phyloP scores from a whole-genome alignment of 768 basidiomycete species.

The Amanita pseudoporphyria region DNA sequence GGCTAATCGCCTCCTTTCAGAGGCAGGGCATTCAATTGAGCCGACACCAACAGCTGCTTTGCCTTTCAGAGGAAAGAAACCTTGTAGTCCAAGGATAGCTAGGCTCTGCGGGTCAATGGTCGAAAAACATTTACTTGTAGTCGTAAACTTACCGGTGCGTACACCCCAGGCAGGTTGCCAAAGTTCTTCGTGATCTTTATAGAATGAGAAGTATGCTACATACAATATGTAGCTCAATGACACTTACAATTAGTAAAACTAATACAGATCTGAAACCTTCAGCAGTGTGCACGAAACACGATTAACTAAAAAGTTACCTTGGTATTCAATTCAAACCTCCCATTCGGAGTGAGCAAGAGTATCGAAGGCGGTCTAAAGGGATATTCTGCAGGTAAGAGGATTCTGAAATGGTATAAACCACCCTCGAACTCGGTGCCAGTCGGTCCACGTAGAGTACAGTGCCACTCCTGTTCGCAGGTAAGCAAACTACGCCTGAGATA shows the following conservation, averaged over 20 bases:
- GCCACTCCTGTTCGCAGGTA: conserved; percentile 61
- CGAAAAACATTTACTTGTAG: neutral
- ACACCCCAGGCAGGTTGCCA: conserved; percentile 99
- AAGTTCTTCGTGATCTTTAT: conserved; percentile 81
- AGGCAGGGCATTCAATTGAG: conserved; percentile 69
- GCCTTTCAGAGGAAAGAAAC: conserved; percentile 85
- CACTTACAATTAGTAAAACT: conserved; percentile 77
- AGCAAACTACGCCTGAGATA: neutral
- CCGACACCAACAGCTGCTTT: conserved; percentile 80
- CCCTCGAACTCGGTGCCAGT: conserved; percentile 86
- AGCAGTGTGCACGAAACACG: neutral
- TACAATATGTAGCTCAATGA: conserved; percentile 6
- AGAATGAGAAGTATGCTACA: conserved; percentile 9
- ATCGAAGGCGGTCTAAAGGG: conserved; percentile 95
- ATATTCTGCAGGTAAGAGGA: conserved; percentile 86
- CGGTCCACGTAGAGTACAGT: conserved; percentile 91
- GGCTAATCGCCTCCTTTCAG: conserved; percentile 74
- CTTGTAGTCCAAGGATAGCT: conserved; percentile 86
- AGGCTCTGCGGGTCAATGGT: neutral
- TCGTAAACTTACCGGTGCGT: conserved; percentile 57
- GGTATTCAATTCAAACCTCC: conserved; percentile 93
- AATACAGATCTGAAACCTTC: conserved; percentile 64
- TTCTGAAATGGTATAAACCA: conserved; percentile 93
- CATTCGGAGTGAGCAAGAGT: conserved; percentile 93
- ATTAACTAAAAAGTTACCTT: conserved; percentile 46